Conservation (phyloP, 176 grass and related monocot species). For the Triticum timopheevii region DNA sequence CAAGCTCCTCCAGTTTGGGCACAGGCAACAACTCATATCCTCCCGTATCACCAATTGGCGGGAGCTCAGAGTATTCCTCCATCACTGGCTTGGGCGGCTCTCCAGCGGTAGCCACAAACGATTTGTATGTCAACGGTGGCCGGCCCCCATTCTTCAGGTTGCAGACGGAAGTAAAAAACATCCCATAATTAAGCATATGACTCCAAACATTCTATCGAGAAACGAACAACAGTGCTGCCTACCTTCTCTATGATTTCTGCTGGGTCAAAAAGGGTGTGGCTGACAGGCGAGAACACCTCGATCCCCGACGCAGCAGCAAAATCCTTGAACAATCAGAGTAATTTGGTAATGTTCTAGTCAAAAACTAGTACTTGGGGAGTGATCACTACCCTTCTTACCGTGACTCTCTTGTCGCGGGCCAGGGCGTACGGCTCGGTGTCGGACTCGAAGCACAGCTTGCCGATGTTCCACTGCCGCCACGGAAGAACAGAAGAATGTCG, state of each 20-base stretch:
- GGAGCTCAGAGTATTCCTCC: constrained; percentile 63
- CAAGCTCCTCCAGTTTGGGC: constrained; percentile 76
- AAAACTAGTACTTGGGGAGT: background rate
- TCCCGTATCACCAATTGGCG: constrained; percentile 60
- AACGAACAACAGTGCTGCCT: background rate
- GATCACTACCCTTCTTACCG: constrained; percentile 29
- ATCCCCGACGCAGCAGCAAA: constrained; percentile 61
- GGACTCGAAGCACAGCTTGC: constrained; percentile 81
- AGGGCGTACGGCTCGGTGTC: constrained; percentile 78
- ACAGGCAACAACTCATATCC: constrained; percentile 56
- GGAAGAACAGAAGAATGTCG: background rate
- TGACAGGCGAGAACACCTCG: constrained; percentile 65
- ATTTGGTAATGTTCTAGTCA: background rate
- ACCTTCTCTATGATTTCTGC: constrained; percentile 70
- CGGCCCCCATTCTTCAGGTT: constrained; percentile 58
- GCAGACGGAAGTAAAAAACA: background rate
- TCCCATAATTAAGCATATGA: background rate
- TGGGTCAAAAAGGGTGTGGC: constrained; percentile 82
- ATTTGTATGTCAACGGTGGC: constrained; percentile 77
- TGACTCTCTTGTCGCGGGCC: constrained; percentile 71
- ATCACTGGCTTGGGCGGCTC: constrained; percentile 43
- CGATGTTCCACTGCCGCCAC: constrained; percentile 75
- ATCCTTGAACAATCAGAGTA: constrained; percentile 46
- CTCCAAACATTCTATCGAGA: constrained; percentile 6
- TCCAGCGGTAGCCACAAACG: constrained; percentile 59